phyloP scores from a whole-genome alignment of 1,284 basidiomycete species.

The Sanghuangporus baumii region DNA sequence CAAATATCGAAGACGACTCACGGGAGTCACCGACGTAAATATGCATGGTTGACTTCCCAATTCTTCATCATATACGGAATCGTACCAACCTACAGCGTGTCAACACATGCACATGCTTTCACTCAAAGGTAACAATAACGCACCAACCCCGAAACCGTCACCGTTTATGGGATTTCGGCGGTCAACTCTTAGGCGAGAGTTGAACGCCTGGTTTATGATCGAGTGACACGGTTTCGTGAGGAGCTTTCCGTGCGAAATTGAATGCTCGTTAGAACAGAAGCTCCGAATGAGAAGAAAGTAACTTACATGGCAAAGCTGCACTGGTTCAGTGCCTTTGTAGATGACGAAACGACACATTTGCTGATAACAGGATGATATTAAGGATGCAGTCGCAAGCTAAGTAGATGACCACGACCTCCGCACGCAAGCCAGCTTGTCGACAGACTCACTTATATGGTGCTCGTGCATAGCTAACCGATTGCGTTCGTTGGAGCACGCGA shows the following conservation, averaged over 20 bases:
- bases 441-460: neutral
- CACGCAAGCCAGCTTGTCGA: neutral
- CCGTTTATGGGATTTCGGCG: slow-evolving; percentile 84
- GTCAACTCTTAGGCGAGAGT: slow-evolving; percentile 82
- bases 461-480: neutral
- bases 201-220: slow-evolving; percentile 94
- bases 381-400: neutral
- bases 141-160: slow-evolving; percentile 95
- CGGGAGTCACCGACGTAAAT: slow-evolving; percentile 94
- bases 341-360: slow-evolving; percentile 81
- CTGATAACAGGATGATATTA: neutral
- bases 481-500: neutral
- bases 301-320: slow-evolving; percentile 53
- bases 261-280: neutral
- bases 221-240: slow-evolving; percentile 90
- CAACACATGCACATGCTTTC: neutral
- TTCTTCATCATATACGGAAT: slow-evolving; percentile 72
- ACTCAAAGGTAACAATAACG: slow-evolving; percentile 25
- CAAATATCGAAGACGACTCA: slow-evolving; percentile 30
- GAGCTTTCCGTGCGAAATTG: slow-evolving; percentile 40
- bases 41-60: slow-evolving; percentile 87
- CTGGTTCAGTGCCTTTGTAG: slow-evolving; percentile 86
- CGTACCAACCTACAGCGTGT: slow-evolving; percentile 71
- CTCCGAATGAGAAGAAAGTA: neutral
- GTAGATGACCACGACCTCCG: neutral